A percentile compares a stretch with the other conserved stretches of the same genome.
Conservation (phyloP, 192 early-diverging fungal species). For the Coemansia sp. region DNA sequence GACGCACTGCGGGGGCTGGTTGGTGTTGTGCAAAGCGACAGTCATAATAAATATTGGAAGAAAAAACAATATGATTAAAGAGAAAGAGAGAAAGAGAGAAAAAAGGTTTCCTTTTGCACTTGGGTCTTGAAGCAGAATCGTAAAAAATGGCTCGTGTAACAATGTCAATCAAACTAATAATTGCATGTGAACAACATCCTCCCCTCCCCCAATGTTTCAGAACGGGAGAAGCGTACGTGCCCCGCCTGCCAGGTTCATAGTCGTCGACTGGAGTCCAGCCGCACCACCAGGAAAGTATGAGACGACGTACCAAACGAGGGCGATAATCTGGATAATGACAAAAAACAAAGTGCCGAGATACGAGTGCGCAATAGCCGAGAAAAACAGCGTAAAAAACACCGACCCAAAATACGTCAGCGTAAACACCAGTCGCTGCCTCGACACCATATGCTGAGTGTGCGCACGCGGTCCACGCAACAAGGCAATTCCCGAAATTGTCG, state of each 20-base stretch:
- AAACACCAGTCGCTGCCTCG: conserved; percentile 75
- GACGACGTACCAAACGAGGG: conserved; percentile 79
- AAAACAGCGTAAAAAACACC: conserved; percentile 82
- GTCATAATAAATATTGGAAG: not conserved
- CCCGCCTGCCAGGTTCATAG: conserved; percentile 38
- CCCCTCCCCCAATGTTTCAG: not conserved
- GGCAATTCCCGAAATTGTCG: conserved; percentile 57
- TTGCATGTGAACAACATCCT: not conserved
- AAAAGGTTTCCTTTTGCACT: too few species aligned
- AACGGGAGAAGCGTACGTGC: conserved; percentile 47
- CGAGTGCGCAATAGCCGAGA: conserved; percentile 65
- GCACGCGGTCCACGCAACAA: conserved; percentile 77
- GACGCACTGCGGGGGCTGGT: not conserved
- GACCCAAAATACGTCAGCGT: conserved; percentile 76
- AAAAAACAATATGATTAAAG: not conserved
- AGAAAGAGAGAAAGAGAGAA: too few species aligned
- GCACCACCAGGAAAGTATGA: conserved; percentile 79
- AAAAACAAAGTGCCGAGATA: conserved; percentile 77
- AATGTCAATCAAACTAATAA: too few species aligned
- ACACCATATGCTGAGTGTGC: conserved; percentile 76
- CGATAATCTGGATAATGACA: conserved; percentile 73
- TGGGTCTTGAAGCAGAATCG: too few species aligned
- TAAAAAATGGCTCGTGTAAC: too few species aligned
- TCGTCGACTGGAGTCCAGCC: conserved; percentile 57
- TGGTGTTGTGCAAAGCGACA: not conserved